phyloP scores from a whole-genome alignment of 2,329 filamentous ascomycete species.

The Lachnellula arida region DNA sequence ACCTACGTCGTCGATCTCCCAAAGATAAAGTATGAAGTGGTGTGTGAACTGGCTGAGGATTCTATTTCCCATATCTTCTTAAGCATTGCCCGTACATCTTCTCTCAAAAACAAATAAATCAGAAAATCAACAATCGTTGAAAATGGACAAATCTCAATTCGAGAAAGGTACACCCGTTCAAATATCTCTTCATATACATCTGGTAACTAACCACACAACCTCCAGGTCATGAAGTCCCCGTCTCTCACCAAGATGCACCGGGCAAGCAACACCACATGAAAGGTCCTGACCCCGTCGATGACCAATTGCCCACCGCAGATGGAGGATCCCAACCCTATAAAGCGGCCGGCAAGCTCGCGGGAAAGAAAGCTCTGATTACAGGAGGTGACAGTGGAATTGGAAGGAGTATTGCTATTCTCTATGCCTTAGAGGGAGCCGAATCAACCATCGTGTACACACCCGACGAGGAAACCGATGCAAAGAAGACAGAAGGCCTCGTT shows the following conservation, averaged over 20 bases:
- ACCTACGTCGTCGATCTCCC: slow-evolving; percentile 1
- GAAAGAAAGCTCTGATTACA: slow-evolving; percentile 73
- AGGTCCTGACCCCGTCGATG: slow-evolving; percentile 52
- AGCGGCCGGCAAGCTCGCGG: slow-evolving; percentile 69
- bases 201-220: neutral
- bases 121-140: neutral
- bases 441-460: slow-evolving; percentile 69
- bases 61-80: slow-evolving; percentile 14
- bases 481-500: slow-evolving; percentile 67
- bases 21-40: slow-evolving; percentile 19
- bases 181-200: neutral
- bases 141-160: slow-evolving; percentile 29
- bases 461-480: slow-evolving; percentile 70
- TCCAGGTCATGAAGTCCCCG: slow-evolving; percentile 44
- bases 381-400: slow-evolving; percentile 79
- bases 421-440: slow-evolving; percentile 75
- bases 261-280: slow-evolving; percentile 48
- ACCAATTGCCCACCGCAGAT: slow-evolving; percentile 62
- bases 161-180: slow-evolving; percentile 26
- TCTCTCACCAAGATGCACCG: slow-evolving; percentile 51
- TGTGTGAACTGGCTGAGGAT: slow-evolving; percentile 25
- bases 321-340: slow-evolving; percentile 67
- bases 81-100: neutral
- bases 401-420: slow-evolving; percentile 69
- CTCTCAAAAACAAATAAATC: neutral